Percentiles rank a stretch among this genome's conserved stretches.
Evolutionary conservation across 495 filamentous ascomycete genomes (phyloP).

Genomic region (Penicillium goetzii): DNA sequence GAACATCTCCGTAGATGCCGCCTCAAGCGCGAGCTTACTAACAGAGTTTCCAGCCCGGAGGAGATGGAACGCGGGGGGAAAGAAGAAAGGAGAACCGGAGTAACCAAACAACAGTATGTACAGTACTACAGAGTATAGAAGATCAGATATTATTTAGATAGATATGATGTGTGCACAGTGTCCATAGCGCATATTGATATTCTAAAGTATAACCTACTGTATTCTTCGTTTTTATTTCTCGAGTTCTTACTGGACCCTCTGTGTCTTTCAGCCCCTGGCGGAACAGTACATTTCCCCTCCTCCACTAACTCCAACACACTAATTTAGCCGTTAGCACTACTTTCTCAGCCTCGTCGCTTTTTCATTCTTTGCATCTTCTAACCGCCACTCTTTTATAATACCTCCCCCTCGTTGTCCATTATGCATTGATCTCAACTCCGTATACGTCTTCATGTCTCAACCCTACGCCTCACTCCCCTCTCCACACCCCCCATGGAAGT

Average conservation of each 20-base stretch:
- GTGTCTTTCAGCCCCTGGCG: background rate
- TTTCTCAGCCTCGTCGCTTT: conserved; percentile 10
- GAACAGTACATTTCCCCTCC: background rate
- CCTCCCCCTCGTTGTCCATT: too few species aligned
- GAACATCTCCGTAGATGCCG: too few species aligned
- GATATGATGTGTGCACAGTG: background rate
- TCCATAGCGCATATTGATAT: too few species aligned
- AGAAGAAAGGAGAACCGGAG: background rate
- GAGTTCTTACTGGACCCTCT: background rate
- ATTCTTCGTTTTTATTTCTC: background rate
- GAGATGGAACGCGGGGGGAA: background rate
- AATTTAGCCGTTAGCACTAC: background rate
- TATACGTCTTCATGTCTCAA: conserved; percentile 33
- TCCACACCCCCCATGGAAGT: conserved; percentile 14
- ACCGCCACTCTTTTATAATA: background rate
- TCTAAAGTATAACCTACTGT: background rate
- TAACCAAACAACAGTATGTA: background rate
- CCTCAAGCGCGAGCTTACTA: conserved; percentile 1
- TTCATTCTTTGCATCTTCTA: background rate
- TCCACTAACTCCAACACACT: background rate
- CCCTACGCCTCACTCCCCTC: conserved; percentile 15
- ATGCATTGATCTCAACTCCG: background rate
- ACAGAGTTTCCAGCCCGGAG: background rate
- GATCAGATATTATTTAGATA: background rate
- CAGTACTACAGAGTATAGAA: background rate